These are phyloP conservation scores for Cladosporium austrohemisphaericum DNA, from an alignment of 2,329 filamentous ascomycete species.

Conservation along the genomic window DNA sequence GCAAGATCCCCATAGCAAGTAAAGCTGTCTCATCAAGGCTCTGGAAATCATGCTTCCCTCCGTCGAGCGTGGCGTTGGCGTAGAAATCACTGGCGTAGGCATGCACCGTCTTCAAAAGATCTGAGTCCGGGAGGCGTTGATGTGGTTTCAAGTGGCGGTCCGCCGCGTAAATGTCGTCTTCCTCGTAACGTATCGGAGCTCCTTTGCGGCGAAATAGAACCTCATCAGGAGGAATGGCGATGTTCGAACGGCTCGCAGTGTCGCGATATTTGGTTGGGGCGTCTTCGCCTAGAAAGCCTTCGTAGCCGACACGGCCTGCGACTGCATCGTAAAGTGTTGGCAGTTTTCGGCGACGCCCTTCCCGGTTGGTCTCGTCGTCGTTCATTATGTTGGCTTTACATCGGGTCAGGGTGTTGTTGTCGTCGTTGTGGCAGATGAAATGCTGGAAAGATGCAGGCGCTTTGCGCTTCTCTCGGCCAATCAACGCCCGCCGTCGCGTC, in stretches of 20 bases:
- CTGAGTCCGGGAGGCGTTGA: constrained; percentile 60
- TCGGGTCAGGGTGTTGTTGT: neutral
- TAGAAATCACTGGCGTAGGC: constrained; percentile 66
- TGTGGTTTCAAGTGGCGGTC: constrained; percentile 52
- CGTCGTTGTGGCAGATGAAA: neutral
- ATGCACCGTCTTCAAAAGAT: constrained; percentile 67
- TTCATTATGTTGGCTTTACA: too few species aligned
- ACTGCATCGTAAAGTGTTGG: constrained; percentile 64
- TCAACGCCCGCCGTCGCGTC: constrained; percentile 1
- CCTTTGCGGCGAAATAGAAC: constrained; percentile 63
- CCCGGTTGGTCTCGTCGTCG: neutral
- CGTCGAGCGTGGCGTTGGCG: constrained; percentile 31
- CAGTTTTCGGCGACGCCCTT: neutral
- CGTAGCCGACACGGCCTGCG: constrained; percentile 51
- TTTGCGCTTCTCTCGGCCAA: constrained; percentile 8
- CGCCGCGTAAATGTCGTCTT: constrained; percentile 68
- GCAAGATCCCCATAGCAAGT: constrained; percentile 67
- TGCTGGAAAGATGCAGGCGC: neutral
- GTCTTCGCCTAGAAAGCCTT: constrained; percentile 42
- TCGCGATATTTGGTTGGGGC: constrained; percentile 28
- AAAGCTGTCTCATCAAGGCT: constrained; percentile 78
- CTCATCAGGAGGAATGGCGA: constrained; percentile 62
- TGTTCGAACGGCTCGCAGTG: constrained; percentile 26
- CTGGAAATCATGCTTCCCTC: constrained; percentile 41
- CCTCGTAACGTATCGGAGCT: constrained; percentile 64